phyloP scores from a whole-genome alignment of 257 asterid species.

The Pogostemon cablin region DNA sequence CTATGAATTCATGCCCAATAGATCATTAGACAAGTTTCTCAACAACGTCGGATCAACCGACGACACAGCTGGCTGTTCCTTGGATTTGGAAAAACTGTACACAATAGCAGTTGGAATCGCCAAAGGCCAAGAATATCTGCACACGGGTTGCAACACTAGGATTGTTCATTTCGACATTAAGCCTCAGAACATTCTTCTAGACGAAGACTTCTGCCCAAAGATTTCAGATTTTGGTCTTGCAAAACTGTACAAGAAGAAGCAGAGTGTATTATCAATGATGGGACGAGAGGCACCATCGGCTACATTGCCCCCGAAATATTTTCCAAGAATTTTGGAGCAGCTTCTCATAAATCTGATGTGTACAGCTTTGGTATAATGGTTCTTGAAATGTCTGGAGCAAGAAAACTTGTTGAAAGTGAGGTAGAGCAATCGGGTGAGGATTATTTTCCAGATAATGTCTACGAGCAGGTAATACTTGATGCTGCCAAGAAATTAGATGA shows the following conservation, averaged over 20 bases:
- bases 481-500: slow-evolving; percentile 25
- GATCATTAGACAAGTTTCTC: not conserved
- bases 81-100: slow-evolving; percentile 40
- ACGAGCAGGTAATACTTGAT: slow-evolving; percentile 36
- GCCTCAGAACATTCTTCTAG: slow-evolving; percentile 65
- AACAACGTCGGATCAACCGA: not conserved
- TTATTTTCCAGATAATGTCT: slow-evolving; percentile 48
- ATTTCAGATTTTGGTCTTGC: slow-evolving; percentile 61
- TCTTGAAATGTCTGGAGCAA: slow-evolving; percentile 58
- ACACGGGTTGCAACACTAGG: slow-evolving; percentile 52
- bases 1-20: slow-evolving; percentile 10
- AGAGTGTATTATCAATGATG: slow-evolving; percentile 44
- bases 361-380: slow-evolving; percentile 63
- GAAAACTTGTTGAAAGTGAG: slow-evolving; percentile 11
- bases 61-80: slow-evolving; percentile 28
- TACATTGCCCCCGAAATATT: slow-evolving; percentile 64
- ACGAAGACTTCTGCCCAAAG: slow-evolving; percentile 53
- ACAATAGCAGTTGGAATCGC: slow-evolving; percentile 51
- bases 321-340: slow-evolving; percentile 44
- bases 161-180: slow-evolving; percentile 77
- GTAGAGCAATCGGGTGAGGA: slow-evolving; percentile 34
- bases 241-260: slow-evolving; percentile 40
- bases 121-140: slow-evolving; percentile 63
- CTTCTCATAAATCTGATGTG: slow-evolving; percentile 59
- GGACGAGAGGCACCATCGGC: slow-evolving; percentile 53